Base-by-base conservation (phyloP, 2,329 filamentous ascomycete genomes). In the Fusarium avenaceum region DNA sequence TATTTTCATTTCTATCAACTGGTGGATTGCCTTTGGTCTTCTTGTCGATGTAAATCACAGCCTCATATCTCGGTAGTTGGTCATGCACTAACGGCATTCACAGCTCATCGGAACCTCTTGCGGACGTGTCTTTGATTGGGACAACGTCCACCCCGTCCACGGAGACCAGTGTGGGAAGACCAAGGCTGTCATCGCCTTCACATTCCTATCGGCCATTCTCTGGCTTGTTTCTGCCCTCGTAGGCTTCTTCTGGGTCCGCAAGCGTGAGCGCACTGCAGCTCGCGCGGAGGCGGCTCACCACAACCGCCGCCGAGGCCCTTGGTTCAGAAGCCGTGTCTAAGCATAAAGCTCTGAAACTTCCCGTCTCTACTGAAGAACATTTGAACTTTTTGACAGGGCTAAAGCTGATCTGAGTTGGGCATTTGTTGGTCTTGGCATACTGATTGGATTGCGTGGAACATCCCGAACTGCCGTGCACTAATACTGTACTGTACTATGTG, bases 181-280 rank as follows among this genome's bases (percentile, higher is more conserved):
- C 86, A 92, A 91, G 80, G 87, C 92, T 40, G 83, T 87, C 64
- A 86, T 92, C 71, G 90, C 90, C 6, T 93, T 94, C 74, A 81
- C 84, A 48, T 94, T 94, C 80, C 78, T 93, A 55, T 90, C 89
- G 4, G 90, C 90, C 56, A 84, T 92, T 69, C 82, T 89, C 74
- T 94, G 91, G 91, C 84, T 93, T 40, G 86, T 82, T 14, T 91
- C 88, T 46, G 85, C 84, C 17, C 73, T 90, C 20, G 74, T 92
- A 43, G 87, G 84, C 45, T 75, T 87, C 70, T 81, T 85, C 75
- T 87, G 85, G 85, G 80, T 85, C 20, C 83, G 80, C 60, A 79
- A 80, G 63, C 77, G 74, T 30, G 76, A 78, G 63, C 67, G 67
- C 26, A 80, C 77, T 59, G 80, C 78, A 24, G 71, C 76, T 35